Base-by-base conservation (phyloP, 306 rosid genomes). In the Arachis hypogaea region DNA sequence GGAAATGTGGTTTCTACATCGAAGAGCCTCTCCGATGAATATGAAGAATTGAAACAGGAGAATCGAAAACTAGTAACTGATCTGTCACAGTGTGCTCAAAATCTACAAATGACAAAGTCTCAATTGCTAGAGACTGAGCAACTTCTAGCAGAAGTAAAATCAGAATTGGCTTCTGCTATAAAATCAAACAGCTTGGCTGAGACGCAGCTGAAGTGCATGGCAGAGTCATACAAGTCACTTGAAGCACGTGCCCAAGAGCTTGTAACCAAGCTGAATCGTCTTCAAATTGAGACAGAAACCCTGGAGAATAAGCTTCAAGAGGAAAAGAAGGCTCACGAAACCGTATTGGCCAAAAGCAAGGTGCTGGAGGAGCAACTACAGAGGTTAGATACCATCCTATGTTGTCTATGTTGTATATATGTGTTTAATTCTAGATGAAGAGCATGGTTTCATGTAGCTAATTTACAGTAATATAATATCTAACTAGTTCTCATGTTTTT, bases 151-250 rank as follows among this genome's bases (percentile, higher is more conserved):
- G 98, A 95, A 73, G 89, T 85, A 61, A 88, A 85, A 82, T 89
- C 84, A 79, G 93, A 90, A 18, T 81, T 95, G 77, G 86, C 92
- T 70, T 90, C 94, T 66, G 88, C 92, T 74, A 80, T 81, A 75
- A 90, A 84, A 41, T 87, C 99, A 45, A 95, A 92, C 84, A 84
- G 96, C 85, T 80, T 95, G 73, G 79, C 93, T 49, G 99, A 95
- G 83, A 95, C 99, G 1, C 99, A 95, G 90, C 88, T 95, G 57
- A 95, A 90, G 82, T 95, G 99, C 68, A 92, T 95, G 99, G 97
- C 96, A 68, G 98, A 95, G 76, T 95, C 99, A 0, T 95, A 95
- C 80, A 83, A 95, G 65, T 88, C 96, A 68, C 97, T 95, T 66
- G 99, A 95, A 83, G 79, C 83, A 38, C 92, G 92, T 36, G 81